A percentile compares a stretch with the other conserved stretches of the same genome.
phyloP scores from a whole-genome alignment of 805 yeast species.

The Cyberlindnera americana region DNA sequence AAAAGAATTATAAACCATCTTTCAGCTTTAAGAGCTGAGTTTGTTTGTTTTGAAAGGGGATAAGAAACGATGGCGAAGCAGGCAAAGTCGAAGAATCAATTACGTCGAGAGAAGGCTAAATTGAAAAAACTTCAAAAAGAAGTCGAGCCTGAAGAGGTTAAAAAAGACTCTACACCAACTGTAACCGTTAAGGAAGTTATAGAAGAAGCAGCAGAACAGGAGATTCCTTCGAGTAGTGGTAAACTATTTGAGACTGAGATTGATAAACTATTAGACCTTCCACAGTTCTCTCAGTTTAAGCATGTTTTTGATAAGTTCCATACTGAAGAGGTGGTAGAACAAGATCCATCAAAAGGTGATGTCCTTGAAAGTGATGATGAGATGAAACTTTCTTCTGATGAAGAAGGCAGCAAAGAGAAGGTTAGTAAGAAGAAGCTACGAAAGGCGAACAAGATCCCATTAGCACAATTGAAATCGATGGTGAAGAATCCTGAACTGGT shows the following conservation, averaged over 20 bases:
- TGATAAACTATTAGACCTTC: slow-evolving; percentile 26
- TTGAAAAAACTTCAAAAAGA: slow-evolving; percentile 22
- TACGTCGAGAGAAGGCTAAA: slow-evolving; percentile 31
- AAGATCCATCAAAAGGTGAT: slow-evolving; percentile 26
- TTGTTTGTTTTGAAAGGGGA: no score
- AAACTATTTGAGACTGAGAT: slow-evolving; percentile 22
- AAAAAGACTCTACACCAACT: no score
- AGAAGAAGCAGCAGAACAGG: background rate
- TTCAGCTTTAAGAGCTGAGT: no score
- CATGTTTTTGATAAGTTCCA: slow-evolving; percentile 35
- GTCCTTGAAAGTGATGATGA: slow-evolving; percentile 32
- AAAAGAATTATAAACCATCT: no score
- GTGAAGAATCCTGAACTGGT: slow-evolving; percentile 66
- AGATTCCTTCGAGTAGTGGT: background rate
- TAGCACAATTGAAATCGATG: slow-evolving; percentile 62
- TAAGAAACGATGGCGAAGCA: slow-evolving; percentile 15
- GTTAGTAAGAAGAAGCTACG: slow-evolving; percentile 50
- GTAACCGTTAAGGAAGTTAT: no score
- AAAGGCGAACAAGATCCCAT: slow-evolving; percentile 52
- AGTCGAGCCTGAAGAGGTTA: no score
- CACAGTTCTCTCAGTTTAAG: slow-evolving; percentile 33
- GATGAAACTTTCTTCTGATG: slow-evolving; percentile 9
- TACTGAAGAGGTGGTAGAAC: slow-evolving; percentile 19
- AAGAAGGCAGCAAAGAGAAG: slow-evolving; percentile 16
- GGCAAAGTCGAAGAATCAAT: slow-evolving; percentile 35